Conservation (phyloP, 805 yeast genomes). For the Isabelozyma rhagii region DNA sequence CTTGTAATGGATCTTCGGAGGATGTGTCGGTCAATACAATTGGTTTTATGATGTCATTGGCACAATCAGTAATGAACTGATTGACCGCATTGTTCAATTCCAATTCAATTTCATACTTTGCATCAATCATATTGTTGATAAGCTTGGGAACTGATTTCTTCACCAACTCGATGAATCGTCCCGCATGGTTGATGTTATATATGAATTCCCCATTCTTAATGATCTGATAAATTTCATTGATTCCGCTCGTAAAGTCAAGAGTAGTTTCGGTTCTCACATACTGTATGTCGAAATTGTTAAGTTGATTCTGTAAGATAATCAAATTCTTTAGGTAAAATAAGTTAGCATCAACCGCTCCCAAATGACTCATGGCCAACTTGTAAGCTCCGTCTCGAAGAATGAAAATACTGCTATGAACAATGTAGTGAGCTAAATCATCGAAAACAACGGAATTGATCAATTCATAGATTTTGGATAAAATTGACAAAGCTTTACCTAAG, state of each 20-base stretch:
- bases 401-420: constrained; percentile 71
- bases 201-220: constrained; percentile 44
- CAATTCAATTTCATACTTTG: constrained; percentile 62
- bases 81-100: constrained; percentile 71
- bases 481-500: constrained; percentile 59
- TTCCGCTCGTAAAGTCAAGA: constrained; percentile 74
- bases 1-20: constrained; percentile 23
- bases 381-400: constrained; percentile 56
- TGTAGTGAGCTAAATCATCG: constrained; percentile 85
- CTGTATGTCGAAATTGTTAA: constrained; percentile 76
- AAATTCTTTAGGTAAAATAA: constrained; percentile 72
- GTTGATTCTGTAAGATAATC: constrained; percentile 64
- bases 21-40: constrained; percentile 10
- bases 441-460: constrained; percentile 73
- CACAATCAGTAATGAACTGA: constrained; percentile 55
- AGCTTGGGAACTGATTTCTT: constrained; percentile 75
- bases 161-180: constrained; percentile 48
- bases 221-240: constrained; percentile 43
- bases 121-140: constrained; percentile 79
- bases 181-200: constrained; percentile 25
- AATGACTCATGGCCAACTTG: constrained; percentile 38
- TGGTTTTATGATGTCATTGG: constrained; percentile 47
- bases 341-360: constrained; percentile 56
- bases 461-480: constrained; percentile 77
- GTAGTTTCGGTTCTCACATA: constrained; percentile 67